Evolutionary conservation across 176 grass and related monocot genomes (phyloP).

Genomic region (Avena atlantica): DNA sequence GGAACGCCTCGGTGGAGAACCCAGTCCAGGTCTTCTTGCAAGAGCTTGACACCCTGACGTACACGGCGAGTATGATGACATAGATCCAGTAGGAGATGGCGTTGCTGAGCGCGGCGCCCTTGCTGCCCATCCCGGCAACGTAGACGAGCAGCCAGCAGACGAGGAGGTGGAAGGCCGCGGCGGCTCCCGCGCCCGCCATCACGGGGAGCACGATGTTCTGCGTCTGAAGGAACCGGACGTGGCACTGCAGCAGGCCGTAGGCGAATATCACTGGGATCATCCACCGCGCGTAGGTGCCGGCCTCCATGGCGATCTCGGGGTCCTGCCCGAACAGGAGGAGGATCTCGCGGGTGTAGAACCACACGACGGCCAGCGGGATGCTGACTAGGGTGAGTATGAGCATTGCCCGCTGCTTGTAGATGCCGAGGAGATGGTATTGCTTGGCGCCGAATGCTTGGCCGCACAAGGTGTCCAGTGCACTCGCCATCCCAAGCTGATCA

Average conservation of each 20-base stretch:
- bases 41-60: conserved; percentile 3
- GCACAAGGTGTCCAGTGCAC: conserved; percentile 38
- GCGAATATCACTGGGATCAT: conserved; percentile 60
- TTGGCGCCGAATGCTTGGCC: conserved; percentile 53
- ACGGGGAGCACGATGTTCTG: conserved; percentile 33
- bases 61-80: conserved; percentile 29
- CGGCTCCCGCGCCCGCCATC: neutral
- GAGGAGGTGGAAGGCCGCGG: conserved; percentile 17
- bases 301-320: conserved; percentile 50
- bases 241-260: conserved; percentile 47
- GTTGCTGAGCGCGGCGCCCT: conserved; percentile 19
- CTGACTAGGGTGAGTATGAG: conserved; percentile 50
- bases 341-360: conserved; percentile 53
- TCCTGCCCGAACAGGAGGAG: conserved; percentile 59
- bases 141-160: conserved; percentile 34
- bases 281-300: conserved; percentile 56
- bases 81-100: conserved; percentile 50
- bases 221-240: conserved; percentile 40
- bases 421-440: conserved; percentile 50
- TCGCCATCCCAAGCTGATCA: conserved; percentile 33
- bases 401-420: conserved; percentile 63
- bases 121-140: conserved; percentile 20
- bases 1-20: conserved; percentile 43
- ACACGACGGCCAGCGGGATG: conserved; percentile 47
- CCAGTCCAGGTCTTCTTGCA: conserved; percentile 55